Percentiles rank a stretch among this genome's conserved stretches.
phyloP scores from a whole-genome alignment of 352 stramenopile genomes.

The Phytophthora crassamura region DNA sequence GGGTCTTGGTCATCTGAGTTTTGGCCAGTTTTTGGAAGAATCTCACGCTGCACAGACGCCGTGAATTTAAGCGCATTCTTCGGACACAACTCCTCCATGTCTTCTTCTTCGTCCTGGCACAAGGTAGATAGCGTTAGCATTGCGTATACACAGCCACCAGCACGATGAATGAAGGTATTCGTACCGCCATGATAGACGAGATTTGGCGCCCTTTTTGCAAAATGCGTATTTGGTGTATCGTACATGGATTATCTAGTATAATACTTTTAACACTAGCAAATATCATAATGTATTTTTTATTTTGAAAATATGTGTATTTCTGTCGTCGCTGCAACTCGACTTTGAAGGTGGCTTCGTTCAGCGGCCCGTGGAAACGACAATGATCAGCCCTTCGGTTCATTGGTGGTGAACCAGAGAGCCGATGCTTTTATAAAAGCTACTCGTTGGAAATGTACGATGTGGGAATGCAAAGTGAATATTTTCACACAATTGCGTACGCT shows the following conservation, averaged over 20 bases:
- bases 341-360: too few relatives aligned
- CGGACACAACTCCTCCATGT: not conserved
- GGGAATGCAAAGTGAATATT: not conserved
- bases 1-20: not conserved
- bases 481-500: not conserved
- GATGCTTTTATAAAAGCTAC: not conserved
- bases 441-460: not conserved
- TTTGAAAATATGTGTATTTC: too few relatives aligned
- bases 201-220: too few relatives aligned
- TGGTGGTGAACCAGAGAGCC: too few relatives aligned
- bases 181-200: constrained; percentile 5
- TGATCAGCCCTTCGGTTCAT: too few relatives aligned
- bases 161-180: not conserved
- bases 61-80: not conserved
- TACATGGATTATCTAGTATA: too few relatives aligned
- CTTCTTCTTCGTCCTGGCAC: constrained; percentile 12
- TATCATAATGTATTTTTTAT: too few relatives aligned
- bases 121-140: not conserved
- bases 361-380: too few relatives aligned
- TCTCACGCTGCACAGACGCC: constrained; percentile 7
- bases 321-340: too few relatives aligned
- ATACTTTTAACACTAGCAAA: too few relatives aligned
- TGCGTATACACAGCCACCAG: not conserved
- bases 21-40: not conserved
- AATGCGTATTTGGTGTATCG: too few relatives aligned